Percentiles rank a stretch among this genome's conserved stretches.
phyloP scores from a whole-genome alignment of 257 asterid species.

The Jacaranda mimosifolia region DNA sequence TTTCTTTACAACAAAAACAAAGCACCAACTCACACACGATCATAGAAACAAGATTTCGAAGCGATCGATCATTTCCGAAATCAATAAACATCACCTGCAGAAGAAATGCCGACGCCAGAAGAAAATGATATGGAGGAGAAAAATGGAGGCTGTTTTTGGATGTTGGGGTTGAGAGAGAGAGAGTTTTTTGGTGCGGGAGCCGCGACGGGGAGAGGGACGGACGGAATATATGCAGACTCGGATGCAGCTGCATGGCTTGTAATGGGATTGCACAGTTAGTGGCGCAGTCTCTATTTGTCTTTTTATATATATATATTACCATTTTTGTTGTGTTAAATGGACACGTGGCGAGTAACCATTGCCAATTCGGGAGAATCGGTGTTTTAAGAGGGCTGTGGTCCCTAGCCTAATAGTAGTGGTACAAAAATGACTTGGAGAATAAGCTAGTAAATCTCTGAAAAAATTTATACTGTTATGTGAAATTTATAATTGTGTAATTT shows the following conservation, averaged over 20 bases:
- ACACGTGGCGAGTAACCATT: constrained; percentile 35
- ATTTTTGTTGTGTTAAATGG: neutral
- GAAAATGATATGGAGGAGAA: neutral
- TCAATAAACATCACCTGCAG: neutral
- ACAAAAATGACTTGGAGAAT: too few relatives aligned
- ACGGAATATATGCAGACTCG: neutral
- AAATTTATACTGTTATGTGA: too few relatives aligned
- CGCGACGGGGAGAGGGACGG: constrained; percentile 19
- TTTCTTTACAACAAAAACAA: neutral
- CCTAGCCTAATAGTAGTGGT: neutral
- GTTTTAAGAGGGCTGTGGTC: neutral
- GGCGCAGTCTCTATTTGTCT: neutral
- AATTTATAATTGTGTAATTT: too few relatives aligned
- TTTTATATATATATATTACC: neutral
- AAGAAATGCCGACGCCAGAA: neutral
- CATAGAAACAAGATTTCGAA: neutral
- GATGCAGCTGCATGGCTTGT: constrained; percentile 32
- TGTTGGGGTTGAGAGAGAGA: constrained; percentile 14
- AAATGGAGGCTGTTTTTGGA: neutral
- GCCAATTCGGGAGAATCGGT: neutral
- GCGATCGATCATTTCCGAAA: neutral
- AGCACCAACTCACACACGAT: constrained; percentile 1
- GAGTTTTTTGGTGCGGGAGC: neutral
- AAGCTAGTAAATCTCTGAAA: too few relatives aligned
- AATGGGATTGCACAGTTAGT: neutral